Evolutionary conservation across 768 basidiomycete species (phyloP).

Genomic region (Obba rivulosa): DNA sequence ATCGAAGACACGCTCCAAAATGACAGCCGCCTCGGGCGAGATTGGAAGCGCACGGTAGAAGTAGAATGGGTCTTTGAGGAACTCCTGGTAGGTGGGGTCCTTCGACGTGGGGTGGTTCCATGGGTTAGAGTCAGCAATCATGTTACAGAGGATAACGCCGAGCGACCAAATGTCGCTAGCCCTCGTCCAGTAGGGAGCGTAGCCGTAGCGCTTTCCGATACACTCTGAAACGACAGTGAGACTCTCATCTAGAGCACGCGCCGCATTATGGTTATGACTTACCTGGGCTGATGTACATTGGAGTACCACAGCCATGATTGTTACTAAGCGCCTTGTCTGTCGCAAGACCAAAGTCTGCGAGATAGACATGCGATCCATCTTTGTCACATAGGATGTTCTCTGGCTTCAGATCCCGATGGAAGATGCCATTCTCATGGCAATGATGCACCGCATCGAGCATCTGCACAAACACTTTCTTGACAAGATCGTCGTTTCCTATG

Average conservation of each 20-base stretch:
- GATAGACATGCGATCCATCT: conserved; percentile 33
- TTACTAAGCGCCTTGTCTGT: conserved; percentile 11
- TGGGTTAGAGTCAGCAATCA: conserved; percentile 90
- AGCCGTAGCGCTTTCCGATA: conserved; percentile 8
- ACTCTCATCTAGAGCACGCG: too few relatives aligned
- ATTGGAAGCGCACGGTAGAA: conserved; percentile 44
- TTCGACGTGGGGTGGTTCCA: conserved; percentile 80
- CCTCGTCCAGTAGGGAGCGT: conserved; percentile 9
- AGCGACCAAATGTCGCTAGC: conserved; percentile 23
- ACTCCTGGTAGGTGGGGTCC: conserved; percentile 86
- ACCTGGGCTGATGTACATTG: conserved; percentile 23
- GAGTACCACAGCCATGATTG: conserved; percentile 18
- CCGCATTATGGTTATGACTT: conserved; percentile 2
- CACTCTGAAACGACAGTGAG: conserved; percentile 13
- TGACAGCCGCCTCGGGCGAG: conserved; percentile 22
- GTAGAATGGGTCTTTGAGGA: conserved; percentile 70
- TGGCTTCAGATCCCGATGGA: conserved; percentile 53
- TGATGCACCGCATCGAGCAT: conserved; percentile 46
- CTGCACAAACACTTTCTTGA: conserved; percentile 43
- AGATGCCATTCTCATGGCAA: conserved; percentile 42
- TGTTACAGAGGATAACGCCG: conserved; percentile 51
- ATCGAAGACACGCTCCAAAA: conserved; percentile 25
- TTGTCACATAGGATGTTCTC: conserved; percentile 40
- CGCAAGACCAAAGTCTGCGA: conserved; percentile 39
- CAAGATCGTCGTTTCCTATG: conserved; percentile 36